Conservation (phyloP, 129 eudicot species). For the Erigeron canadensis region DNA sequence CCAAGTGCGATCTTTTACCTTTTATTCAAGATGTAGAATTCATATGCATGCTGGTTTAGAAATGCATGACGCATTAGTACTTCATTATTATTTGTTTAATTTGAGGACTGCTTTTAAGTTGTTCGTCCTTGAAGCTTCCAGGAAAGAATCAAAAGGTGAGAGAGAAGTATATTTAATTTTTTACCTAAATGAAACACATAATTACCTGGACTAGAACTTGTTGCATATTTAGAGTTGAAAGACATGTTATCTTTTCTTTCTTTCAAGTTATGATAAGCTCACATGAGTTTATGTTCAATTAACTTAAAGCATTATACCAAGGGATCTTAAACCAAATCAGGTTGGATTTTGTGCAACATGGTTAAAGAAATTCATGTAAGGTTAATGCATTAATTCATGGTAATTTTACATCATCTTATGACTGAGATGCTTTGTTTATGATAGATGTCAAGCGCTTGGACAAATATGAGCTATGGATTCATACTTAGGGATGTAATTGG, state of each 20-base stretch:
- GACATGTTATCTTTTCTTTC: neutral
- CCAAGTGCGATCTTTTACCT: too few species aligned
- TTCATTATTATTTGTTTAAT: too few species aligned
- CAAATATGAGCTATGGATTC: conserved; percentile 92
- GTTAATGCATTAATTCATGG: conserved; percentile 41
- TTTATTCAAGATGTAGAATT: too few species aligned
- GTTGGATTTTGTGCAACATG: neutral
- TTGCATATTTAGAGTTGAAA: conserved; percentile 1
- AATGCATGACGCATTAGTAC: too few species aligned
- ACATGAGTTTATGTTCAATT: neutral
- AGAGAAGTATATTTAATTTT: too few species aligned
- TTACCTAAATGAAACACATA: too few species aligned
- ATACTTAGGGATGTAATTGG: conserved; percentile 81
- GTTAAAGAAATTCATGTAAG: conserved; percentile 34
- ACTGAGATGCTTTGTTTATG: conserved; percentile 88
- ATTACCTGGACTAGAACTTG: too few species aligned
- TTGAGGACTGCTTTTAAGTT: too few species aligned
- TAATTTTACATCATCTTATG: conserved; percentile 65
- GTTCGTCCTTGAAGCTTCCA: too few species aligned
- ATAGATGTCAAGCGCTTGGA: conserved; percentile 97
- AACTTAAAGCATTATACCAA: neutral
- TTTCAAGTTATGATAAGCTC: neutral
- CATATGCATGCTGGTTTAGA: too few species aligned
- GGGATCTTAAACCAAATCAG: conserved; percentile 16
- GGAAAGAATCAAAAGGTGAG: too few species aligned